Base-by-base conservation (phyloP, 169 alveolate genomes). In the Plasmodium yoelii region DNA sequence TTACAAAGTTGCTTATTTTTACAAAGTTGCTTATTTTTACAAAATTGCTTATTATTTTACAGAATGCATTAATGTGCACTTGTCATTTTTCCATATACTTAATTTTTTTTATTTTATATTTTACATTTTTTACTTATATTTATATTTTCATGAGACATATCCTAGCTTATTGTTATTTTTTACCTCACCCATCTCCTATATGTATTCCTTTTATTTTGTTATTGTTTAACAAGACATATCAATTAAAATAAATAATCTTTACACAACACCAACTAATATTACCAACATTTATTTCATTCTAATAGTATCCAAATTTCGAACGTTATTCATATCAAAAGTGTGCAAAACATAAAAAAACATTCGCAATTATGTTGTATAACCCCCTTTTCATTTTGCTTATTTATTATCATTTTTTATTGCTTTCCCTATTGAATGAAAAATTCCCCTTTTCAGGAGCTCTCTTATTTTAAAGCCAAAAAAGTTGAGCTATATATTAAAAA, bases 31-130 rank as follows among this genome's bases (percentile, higher is more conserved):
- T 55, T 55, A 15, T 55, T 55, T 7, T 5, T 15, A 15, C 22
- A 22, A 15, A 55, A 55, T 55, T 51, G 18, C 18, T 55, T 55
- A 15, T 55, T 55, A 13, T n/a, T 3, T 13, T 55, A n/a, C 22
- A 59, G 22, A 59, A 59, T 59, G 68, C 68, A 59, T 59, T 59
- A 18, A 59, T 59, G 68, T 59, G 68, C 68, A 59, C 68, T 59
- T 26, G 7, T 0, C 19, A 10, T 10, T 42, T 59, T 26, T 15
- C 0, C 19, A 10, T 10, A 39, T 18, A 3, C 18, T 13, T 13
- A 51, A 6, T 51, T 51, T 51, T 12, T 51, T 51, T n/a, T n/a
- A n/a, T n/a, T n/a, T n/a, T 51, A 51, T 51, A 3, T n/a, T 51
- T 51, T 5, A n/a, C n/a, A n/a, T 8, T 51, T 51, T n/a, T 10